These are phyloP conservation scores for Coix lacrymajobi DNA, from an alignment of 176 grass and related monocot species.

Conservation along the genomic window DNA sequence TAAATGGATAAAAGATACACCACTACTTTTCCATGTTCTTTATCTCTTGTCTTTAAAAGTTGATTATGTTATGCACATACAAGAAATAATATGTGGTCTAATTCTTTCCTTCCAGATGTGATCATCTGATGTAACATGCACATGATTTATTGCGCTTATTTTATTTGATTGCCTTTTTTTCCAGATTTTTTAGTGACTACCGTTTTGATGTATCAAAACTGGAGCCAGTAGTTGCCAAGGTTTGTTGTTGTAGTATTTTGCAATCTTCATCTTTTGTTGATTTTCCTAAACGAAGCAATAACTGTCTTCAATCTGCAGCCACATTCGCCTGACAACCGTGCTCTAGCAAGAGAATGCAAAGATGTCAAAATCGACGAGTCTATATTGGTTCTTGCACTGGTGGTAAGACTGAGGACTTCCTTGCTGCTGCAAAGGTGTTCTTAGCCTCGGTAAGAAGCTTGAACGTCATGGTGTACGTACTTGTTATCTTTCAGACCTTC, in stretches of 20 bases:
- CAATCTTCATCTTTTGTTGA: background rate
- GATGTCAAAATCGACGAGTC: slow-evolving; percentile 90
- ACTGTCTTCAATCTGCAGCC: slow-evolving; percentile 46
- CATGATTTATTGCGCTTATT: background rate
- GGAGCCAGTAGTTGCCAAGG: slow-evolving; percentile 96
- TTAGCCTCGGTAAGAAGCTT: slow-evolving; percentile 74
- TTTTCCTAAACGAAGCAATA: background rate
- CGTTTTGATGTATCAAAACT: slow-evolving; percentile 88
- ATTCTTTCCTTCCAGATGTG: background rate
- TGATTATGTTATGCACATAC: background rate
- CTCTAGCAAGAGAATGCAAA: slow-evolving; percentile 94
- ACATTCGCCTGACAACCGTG: slow-evolving; percentile 95
- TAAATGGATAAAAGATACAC: background rate
- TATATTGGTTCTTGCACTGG: slow-evolving; percentile 99
- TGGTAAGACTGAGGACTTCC: slow-evolving; percentile 90
- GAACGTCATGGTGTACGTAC: background rate
- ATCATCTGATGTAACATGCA: background rate
- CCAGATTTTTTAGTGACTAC: slow-evolving; percentile 83
- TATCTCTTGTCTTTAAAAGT: background rate
- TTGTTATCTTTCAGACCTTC: background rate
- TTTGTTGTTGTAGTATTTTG: slow-evolving; percentile 24
- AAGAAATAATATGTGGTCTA: background rate
- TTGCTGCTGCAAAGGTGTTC: slow-evolving; percentile 90
- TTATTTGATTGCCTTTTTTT: slow-evolving; percentile 17
- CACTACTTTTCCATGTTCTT: background rate